Evolutionary conservation across 768 basidiomycete genomes (phyloP).

Genomic region (Panellus pusillus): DNA sequence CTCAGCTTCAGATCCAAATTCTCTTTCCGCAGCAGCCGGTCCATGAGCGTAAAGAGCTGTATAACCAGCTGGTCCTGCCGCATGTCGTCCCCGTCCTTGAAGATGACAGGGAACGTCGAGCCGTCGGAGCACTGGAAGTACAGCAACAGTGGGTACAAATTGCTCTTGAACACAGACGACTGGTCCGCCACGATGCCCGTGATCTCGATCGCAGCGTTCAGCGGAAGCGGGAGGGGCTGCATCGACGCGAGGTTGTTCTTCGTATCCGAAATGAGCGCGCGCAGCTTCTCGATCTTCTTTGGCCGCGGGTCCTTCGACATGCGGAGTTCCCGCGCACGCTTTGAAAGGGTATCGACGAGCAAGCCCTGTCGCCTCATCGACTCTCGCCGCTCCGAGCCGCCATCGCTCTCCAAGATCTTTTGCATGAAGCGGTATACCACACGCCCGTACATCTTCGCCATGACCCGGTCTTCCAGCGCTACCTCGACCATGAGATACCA

Average conservation of each 20-base stretch:
- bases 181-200: slow-evolving; percentile 89
- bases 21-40: slow-evolving; percentile 88
- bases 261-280: slow-evolving; percentile 78
- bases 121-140: slow-evolving; percentile 87
- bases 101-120: slow-evolving; percentile 90
- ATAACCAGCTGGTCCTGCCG: slow-evolving; percentile 98
- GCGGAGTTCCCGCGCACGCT: slow-evolving; percentile 83
- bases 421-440: slow-evolving; percentile 91
- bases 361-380: slow-evolving; percentile 91
- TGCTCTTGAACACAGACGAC: slow-evolving; percentile 96
- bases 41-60: slow-evolving; percentile 99
- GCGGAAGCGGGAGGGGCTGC: slow-evolving; percentile 80
- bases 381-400: slow-evolving; percentile 80
- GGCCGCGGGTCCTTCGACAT: slow-evolving; percentile 90
- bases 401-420: slow-evolving; percentile 79
- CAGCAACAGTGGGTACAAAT: slow-evolving; percentile 87
- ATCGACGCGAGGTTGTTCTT: slow-evolving; percentile 84
- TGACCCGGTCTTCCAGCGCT: slow-evolving; percentile 78
- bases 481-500: slow-evolving; percentile 99
- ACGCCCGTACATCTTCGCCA: slow-evolving; percentile 91
- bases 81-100: slow-evolving; percentile 99
- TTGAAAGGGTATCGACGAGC: slow-evolving; percentile 81
- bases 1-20: slow-evolving; percentile 91
- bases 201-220: slow-evolving; percentile 83
- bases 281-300: slow-evolving; percentile 96